A percentile compares a stretch with the other conserved stretches of the same genome.
These are phyloP conservation scores for Podila minutissima DNA, from an alignment of 192 early-diverging fungal species.

Conservation along the genomic window DNA sequence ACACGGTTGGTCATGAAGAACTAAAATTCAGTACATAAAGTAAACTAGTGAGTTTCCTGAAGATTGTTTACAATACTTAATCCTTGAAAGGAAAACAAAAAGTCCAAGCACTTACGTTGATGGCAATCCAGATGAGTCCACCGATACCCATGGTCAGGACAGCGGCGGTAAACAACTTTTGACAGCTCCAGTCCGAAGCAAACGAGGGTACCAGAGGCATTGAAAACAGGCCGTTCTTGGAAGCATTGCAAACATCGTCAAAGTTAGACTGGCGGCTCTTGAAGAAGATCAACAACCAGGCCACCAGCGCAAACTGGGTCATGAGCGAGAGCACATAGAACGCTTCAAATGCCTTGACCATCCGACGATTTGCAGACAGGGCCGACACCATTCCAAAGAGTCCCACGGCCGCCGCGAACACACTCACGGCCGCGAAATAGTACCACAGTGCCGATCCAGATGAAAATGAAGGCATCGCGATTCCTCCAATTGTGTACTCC, in stretches of 20 bases:
- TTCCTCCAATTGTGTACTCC: constrained; percentile 8
- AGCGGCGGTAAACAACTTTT: constrained; percentile 15
- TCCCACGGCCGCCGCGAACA: constrained; percentile 41
- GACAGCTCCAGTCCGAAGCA: constrained; percentile 28
- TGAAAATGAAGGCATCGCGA: constrained; percentile 10
- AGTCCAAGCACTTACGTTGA: constrained; percentile 16
- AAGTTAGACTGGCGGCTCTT: constrained; percentile 23
- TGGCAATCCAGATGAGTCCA: constrained; percentile 24
- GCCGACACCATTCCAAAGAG: constrained; percentile 39
- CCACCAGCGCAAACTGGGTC: constrained; percentile 33
- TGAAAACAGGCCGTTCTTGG: constrained; percentile 7
- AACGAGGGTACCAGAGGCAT: constrained; percentile 21
- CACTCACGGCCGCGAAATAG: constrained; percentile 35
- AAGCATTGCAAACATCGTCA: constrained; percentile 21
- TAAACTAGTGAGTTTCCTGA: neutral
- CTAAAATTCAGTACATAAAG: neutral
- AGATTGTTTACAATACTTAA: neutral
- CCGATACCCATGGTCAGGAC: constrained; percentile 29
- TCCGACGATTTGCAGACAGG: constrained; percentile 19
- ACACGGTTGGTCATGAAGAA: constrained; percentile 52
- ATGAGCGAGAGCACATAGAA: constrained; percentile 41
- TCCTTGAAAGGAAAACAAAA: neutral
- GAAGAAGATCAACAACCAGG: constrained; percentile 36
- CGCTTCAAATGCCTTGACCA: constrained; percentile 46
- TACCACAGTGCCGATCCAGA: constrained; percentile 38